Evolutionary conservation across 1,284 basidiomycete genomes (phyloP).

Genomic region (Leccinum variabile): DNA sequence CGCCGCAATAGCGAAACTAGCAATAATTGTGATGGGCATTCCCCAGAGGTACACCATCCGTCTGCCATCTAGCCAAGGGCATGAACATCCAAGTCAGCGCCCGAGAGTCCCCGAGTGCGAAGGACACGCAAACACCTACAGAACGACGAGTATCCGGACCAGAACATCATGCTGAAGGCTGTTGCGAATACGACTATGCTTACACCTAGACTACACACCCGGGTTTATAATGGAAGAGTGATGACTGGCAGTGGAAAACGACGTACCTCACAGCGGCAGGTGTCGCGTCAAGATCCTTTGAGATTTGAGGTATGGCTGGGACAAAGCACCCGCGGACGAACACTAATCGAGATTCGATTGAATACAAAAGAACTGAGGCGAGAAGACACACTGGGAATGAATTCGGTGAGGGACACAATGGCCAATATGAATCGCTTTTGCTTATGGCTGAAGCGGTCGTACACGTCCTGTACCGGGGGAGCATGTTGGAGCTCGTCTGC

Average conservation of each 20-base stretch:
- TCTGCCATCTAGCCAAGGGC: slow-evolving; percentile 50
- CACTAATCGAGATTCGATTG: slow-evolving; percentile 32
- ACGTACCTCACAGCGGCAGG: slow-evolving; percentile 43
- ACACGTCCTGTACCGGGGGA: slow-evolving; percentile 31
- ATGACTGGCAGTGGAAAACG: background rate
- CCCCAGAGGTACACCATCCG: slow-evolving; percentile 43
- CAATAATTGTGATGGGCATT: slow-evolving; percentile 47
- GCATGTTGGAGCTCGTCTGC: background rate
- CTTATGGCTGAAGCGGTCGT: slow-evolving; percentile 40
- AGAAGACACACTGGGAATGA: slow-evolving; percentile 27
- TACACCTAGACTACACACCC: slow-evolving; percentile 25
- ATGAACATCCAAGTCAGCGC: slow-evolving; percentile 57
- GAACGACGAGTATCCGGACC: slow-evolving; percentile 30
- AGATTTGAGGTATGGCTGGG: slow-evolving; percentile 48
- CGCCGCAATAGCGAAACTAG: slow-evolving; percentile 43
- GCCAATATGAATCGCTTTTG: slow-evolving; percentile 42
- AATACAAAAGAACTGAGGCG: background rate
- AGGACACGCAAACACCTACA: slow-evolving; percentile 21
- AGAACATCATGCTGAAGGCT: slow-evolving; percentile 28
- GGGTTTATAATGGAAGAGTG: background rate
- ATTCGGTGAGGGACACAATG: slow-evolving; percentile 38
- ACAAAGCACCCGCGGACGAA: slow-evolving; percentile 47
- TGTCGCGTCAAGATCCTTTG: slow-evolving; percentile 41
- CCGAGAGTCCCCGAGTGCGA: background rate
- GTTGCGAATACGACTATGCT: slow-evolving; percentile 29